Conservation (phyloP, 768 basidiomycete genomes). For the Suillus occidentalis region DNA sequence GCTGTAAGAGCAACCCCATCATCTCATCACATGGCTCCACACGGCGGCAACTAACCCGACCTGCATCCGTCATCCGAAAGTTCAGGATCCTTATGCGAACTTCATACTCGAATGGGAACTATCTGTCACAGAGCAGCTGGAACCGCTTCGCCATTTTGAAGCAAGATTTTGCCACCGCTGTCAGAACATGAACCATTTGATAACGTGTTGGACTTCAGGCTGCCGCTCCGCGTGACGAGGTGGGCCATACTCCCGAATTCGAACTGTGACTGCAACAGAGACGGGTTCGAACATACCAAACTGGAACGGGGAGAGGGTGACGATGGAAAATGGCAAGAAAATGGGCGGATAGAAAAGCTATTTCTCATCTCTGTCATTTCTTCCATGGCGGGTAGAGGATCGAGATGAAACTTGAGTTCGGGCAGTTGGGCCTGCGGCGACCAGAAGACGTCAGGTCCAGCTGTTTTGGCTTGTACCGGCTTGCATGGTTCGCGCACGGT, state of each 20-base stretch:
- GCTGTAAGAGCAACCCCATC: neutral
- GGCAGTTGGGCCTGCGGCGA: slow-evolving; percentile 6
- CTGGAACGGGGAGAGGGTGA: slow-evolving; percentile 10
- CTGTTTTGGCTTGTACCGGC: slow-evolving; percentile 13
- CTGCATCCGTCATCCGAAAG: neutral
- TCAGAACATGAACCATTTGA: neutral
- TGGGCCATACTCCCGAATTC: neutral
- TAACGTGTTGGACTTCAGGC: neutral
- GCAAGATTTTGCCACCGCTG: neutral
- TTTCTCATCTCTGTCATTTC: slow-evolving; percentile 1
- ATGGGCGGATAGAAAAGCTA: neutral
- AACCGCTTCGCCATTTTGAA: neutral
- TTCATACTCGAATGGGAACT: neutral
- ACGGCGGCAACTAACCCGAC: neutral
- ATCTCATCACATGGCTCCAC: neutral
- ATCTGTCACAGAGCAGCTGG: neutral
- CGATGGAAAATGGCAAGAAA: neutral
- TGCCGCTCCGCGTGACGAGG: neutral
- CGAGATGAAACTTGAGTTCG: neutral
- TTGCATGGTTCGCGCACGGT: slow-evolving; percentile 7
- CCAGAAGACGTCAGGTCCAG: slow-evolving; percentile 10
- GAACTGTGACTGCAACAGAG: neutral
- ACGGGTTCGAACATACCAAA: neutral
- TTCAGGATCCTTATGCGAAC: neutral
- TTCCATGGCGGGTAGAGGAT: neutral